Evolutionary conservation across 106 monocot species (phyloP).

Genomic region (Dioscorea zingiberensis): DNA sequence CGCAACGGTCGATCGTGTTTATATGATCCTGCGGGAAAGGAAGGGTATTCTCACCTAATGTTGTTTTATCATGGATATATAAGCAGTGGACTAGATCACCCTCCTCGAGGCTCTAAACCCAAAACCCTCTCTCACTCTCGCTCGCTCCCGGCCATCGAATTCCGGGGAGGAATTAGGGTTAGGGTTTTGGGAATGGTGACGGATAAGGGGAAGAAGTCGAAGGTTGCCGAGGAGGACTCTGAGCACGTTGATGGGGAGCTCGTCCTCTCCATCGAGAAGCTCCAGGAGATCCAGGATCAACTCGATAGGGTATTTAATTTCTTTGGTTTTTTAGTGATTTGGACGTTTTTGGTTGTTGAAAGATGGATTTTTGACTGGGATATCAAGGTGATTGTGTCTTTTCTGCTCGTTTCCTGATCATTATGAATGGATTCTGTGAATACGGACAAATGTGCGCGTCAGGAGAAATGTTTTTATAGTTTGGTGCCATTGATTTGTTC

Average conservation of each 20-base stretch:
- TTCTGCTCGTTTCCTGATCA: too few relatives aligned
- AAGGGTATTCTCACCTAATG: too few relatives aligned
- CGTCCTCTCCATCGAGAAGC: constrained; percentile 63
- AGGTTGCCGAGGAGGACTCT: constrained; percentile 30
- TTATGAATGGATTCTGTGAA: too few relatives aligned
- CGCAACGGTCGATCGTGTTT: too few relatives aligned
- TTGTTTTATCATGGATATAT: too few relatives aligned
- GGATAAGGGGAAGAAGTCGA: constrained; percentile 64
- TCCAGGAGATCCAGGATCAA: constrained; percentile 71
- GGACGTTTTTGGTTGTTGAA: background rate
- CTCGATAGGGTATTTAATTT: constrained; percentile 43
- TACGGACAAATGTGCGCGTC: too few relatives aligned
- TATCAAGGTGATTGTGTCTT: too few relatives aligned
- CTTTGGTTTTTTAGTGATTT: background rate
- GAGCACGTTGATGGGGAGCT: constrained; percentile 62
- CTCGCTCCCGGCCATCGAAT: background rate
- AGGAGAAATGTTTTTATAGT: too few relatives aligned
- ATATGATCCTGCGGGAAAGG: too few relatives aligned
- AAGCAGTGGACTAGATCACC: too few relatives aligned
- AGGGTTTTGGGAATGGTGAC: constrained; percentile 29
- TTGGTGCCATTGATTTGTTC: too few relatives aligned
- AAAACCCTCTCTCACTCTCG: background rate
- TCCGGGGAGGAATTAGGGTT: constrained; percentile 18
- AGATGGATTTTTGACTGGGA: too few relatives aligned
- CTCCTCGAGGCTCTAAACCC: background rate